Conservation (phyloP, 495 filamentous ascomycete genomes). For the Endocarpon pusillum region DNA sequence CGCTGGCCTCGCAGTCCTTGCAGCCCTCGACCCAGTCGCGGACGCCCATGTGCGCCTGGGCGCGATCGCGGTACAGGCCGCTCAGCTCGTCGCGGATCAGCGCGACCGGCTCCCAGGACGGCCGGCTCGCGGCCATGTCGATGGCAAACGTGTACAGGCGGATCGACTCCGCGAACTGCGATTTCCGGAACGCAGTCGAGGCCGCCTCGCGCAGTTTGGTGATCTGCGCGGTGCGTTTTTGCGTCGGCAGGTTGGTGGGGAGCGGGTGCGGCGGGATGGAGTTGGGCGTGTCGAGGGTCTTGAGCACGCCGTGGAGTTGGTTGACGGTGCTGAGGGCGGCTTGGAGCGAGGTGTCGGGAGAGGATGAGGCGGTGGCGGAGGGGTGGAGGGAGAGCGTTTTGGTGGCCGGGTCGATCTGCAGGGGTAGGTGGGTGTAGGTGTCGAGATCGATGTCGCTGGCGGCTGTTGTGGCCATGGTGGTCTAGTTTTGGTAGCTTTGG, state of each 20-base stretch:
- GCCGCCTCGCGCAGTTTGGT: slow-evolving; percentile 78
- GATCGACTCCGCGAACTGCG: slow-evolving; percentile 53
- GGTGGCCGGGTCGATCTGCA: slow-evolving; percentile 59
- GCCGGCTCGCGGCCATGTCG: slow-evolving; percentile 69
- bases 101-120: slow-evolving; percentile 69
- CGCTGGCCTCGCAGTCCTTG: slow-evolving; percentile 67
- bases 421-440: slow-evolving; percentile 67
- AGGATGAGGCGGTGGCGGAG: slow-evolving; percentile 16
- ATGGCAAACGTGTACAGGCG: slow-evolving; percentile 68
- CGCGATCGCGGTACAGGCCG: slow-evolving; percentile 66
- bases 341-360: slow-evolving; percentile 27
- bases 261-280: slow-evolving; percentile 56
- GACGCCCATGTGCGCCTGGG: slow-evolving; percentile 73
- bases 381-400: slow-evolving; percentile 54
- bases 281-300: slow-evolving; percentile 32
- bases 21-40: slow-evolving; percentile 66
- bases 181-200: slow-evolving; percentile 67
- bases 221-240: slow-evolving; percentile 70
- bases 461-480: too few relatives aligned
- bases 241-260: slow-evolving; percentile 68
- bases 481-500: too few relatives aligned
- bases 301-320: slow-evolving; percentile 51
- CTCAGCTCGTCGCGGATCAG: slow-evolving; percentile 72
- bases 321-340: slow-evolving; percentile 57
- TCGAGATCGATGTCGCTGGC: too few relatives aligned